Evolutionary conservation across 345 rosid species (phyloP).

Genomic region (Abelmoschus esculentus): DNA sequence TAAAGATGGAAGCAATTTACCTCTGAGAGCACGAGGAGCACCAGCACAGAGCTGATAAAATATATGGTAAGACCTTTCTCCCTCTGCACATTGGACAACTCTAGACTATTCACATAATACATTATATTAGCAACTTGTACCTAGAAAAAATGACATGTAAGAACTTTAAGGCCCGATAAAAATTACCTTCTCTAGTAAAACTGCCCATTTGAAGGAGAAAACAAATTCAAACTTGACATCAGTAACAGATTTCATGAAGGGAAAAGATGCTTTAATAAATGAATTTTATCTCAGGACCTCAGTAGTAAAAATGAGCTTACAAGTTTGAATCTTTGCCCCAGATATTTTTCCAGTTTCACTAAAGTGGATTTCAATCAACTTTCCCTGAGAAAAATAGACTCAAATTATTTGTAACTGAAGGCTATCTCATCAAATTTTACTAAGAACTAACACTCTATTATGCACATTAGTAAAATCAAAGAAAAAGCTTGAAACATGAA

Average conservation of each 20-base stretch:
- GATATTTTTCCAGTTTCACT: constrained; percentile 96
- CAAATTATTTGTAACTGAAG: constrained; percentile 14
- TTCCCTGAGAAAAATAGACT: constrained; percentile 58
- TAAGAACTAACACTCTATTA: not conserved
- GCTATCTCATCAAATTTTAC: not conserved
- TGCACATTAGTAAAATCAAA: not conserved
- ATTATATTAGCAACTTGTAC: constrained; percentile 17
- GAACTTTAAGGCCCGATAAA: constrained; percentile 7
- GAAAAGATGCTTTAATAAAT: not conserved
- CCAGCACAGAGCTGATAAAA: constrained; percentile 99
- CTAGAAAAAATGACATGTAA: constrained; percentile 13
- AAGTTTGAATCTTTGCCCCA: constrained; percentile 94
- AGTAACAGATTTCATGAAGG: constrained; percentile 21
- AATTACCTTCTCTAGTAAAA: constrained; percentile 94
- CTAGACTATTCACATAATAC: constrained; percentile 73
- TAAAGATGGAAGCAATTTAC: constrained; percentile 24
- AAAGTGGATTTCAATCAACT: constrained; percentile 89
- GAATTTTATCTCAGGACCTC: constrained; percentile 5
- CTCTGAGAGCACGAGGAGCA: constrained; percentile 68
- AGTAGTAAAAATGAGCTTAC: constrained; percentile 42
- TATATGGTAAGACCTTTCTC: constrained; percentile 98
- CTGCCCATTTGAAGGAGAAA: constrained; percentile 41
- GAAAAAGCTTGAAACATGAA: not conserved
- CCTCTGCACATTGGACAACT: constrained; percentile 93
- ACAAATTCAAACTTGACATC: constrained; percentile 20